Evolutionary conservation across 495 filamentous ascomycete species (phyloP).

Genomic region (Xylaria sp.): DNA sequence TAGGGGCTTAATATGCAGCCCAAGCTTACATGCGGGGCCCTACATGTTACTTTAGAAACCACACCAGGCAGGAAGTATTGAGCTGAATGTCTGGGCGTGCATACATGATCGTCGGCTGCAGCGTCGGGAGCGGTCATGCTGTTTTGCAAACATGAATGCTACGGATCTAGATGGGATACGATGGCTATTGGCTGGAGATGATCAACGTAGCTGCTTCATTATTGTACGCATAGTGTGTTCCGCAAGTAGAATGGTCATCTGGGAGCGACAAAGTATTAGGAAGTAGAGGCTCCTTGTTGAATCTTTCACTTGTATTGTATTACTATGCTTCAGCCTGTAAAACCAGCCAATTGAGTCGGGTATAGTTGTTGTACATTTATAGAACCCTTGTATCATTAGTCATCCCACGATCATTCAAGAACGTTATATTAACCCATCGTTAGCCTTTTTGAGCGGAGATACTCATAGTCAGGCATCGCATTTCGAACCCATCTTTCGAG

Average conservation of each 20-base stretch:
- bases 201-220: neutral
- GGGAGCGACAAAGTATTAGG: neutral
- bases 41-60: neutral
- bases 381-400: neutral
- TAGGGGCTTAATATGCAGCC: neutral
- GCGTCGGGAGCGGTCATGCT: neutral
- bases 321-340: neutral
- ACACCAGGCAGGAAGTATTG: neutral
- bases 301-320: neutral
- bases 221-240: neutral
- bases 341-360: constrained; percentile 1
- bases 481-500: constrained; percentile 47
- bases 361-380: neutral
- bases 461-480: constrained; percentile 59
- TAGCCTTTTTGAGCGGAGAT: constrained; percentile 48
- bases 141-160: too few species aligned
- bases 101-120: neutral
- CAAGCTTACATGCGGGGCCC: neutral
- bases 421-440: constrained; percentile 6
- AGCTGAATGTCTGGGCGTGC: neutral
- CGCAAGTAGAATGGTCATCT: neutral
- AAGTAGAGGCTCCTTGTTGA: neutral
- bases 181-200: neutral
- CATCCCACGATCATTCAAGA: neutral
- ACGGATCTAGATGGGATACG: neutral